These are phyloP conservation scores for Aspergillus felis DNA, from an alignment of 2,329 filamentous ascomycete species.

Conservation along the genomic window DNA sequence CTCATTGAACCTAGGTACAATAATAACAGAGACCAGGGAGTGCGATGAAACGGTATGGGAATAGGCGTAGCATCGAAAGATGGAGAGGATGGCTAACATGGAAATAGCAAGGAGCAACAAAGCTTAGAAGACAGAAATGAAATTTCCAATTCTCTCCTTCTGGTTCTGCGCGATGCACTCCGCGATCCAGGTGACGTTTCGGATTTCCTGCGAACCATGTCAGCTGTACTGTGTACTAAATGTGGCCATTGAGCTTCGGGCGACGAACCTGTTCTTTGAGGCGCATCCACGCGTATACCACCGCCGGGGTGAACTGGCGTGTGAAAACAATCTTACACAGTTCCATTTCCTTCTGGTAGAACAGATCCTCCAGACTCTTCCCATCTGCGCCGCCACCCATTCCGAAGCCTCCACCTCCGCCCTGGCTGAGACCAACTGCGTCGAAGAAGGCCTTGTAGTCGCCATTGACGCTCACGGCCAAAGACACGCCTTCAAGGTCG, in stretches of 20 bases:
- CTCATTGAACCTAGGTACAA: constrained; percentile 11
- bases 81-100: constrained; percentile 14
- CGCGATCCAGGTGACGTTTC: constrained; percentile 99
- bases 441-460: constrained; percentile 98
- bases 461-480: constrained; percentile 86
- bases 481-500: constrained; percentile 85
- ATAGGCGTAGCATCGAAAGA: constrained; percentile 8
- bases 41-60: constrained; percentile 20
- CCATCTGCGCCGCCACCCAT: constrained; percentile 79
- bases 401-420: constrained; percentile 62
- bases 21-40: constrained; percentile 26
- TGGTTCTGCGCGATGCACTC: constrained; percentile 99
- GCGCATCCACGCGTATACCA: constrained; percentile 98
- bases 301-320: constrained; percentile 87
- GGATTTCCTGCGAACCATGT: constrained; percentile 70
- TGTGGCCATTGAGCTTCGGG: neutral
- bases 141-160: constrained; percentile 97
- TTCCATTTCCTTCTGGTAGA: constrained; percentile 99
- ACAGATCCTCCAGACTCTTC: constrained; percentile 92
- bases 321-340: constrained; percentile 94
- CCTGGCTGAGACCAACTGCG: constrained; percentile 73
- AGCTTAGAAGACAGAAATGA: constrained; percentile 89
- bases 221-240: constrained; percentile 13
- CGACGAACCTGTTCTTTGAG: constrained; percentile 83
- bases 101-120: constrained; percentile 9